Conservation (phyloP, 176 grass and related monocot genomes). For the Carex kokanica region DNA sequence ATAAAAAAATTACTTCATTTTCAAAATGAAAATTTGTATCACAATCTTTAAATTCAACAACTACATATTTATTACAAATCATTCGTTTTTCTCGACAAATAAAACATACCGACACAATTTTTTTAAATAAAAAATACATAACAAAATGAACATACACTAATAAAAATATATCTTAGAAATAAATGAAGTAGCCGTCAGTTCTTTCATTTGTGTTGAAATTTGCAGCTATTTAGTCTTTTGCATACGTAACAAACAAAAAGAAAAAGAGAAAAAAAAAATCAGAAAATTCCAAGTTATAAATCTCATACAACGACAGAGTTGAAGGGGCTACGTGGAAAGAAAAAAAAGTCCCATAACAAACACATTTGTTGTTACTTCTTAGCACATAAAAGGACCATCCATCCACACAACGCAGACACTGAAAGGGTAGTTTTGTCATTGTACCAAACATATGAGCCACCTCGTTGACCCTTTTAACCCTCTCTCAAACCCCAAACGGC, state of each 20-base stretch:
- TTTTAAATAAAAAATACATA: not conserved
- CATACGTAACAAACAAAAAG: not conserved
- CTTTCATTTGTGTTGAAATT: not conserved
- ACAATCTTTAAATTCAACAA: not conserved
- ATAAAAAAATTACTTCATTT: not conserved
- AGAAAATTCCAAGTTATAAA: not conserved
- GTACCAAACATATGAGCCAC: not conserved
- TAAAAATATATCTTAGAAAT: too few species aligned
- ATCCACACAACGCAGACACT: not conserved
- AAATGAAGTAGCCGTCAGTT: not conserved
- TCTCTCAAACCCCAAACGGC: constrained; percentile 18
- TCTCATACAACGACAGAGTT: not conserved
- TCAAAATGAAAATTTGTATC: not conserved
- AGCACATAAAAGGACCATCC: not conserved
- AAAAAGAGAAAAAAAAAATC: not conserved
- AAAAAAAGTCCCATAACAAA: constrained; percentile 6
- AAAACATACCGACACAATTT: not conserved
- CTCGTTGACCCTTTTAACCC: constrained; percentile 56
- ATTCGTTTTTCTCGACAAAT: not conserved
- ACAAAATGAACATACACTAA: too few species aligned
- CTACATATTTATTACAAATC: not conserved
- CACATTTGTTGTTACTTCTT: constrained; percentile 3
- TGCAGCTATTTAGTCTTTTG: not conserved
- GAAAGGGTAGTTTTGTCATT: constrained; percentile 7
- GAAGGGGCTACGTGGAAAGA: not conserved